Percentiles rank a stretch among this genome's conserved stretches.
phyloP scores from a whole-genome alignment of 2,329 filamentous ascomycete species.

The Clarireedia homoeocarpa region DNA sequence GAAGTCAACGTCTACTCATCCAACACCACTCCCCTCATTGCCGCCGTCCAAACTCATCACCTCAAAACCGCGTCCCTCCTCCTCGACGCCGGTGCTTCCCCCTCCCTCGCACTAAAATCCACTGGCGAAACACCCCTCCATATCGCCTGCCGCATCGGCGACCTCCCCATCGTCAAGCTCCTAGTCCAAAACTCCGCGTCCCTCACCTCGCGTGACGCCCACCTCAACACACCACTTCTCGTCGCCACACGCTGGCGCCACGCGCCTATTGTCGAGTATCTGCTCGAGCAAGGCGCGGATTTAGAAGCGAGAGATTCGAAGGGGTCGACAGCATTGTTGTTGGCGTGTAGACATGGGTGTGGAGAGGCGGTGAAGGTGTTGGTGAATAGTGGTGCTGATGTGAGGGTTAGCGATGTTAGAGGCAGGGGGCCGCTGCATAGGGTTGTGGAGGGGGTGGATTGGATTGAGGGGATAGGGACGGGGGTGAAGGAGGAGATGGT shows the following conservation, averaged over 20 bases:
- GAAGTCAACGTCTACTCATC: conserved; percentile 13
- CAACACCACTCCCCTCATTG: conserved; percentile 14
- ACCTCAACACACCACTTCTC: conserved; percentile 15
- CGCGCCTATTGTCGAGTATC: conserved; percentile 5
- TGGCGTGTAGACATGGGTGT: conserved; percentile 15
- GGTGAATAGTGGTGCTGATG: conserved; percentile 11
- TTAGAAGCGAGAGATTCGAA: conserved; percentile 14
- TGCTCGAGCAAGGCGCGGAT: conserved; percentile 12
- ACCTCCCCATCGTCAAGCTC: conserved; percentile 12
- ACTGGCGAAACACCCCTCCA: conserved; percentile 10
- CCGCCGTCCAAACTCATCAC: conserved; percentile 16
- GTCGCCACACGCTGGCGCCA: conserved; percentile 13
- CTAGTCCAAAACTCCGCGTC: conserved; percentile 12
- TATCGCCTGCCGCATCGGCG: conserved; percentile 11
- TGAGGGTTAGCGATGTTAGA: conserved; percentile 13
- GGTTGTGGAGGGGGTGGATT: conserved; percentile 14
- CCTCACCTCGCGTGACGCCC: conserved; percentile 10
- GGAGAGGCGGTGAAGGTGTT: conserved; percentile 11
- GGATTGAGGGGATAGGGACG: conserved; percentile 8
- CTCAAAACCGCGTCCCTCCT: conserved; percentile 14
- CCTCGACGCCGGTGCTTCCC: conserved; percentile 15
- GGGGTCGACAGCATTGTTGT: conserved; percentile 12
- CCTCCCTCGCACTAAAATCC: conserved; percentile 10
- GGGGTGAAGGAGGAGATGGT: conserved; percentile 14
- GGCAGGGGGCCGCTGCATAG: conserved; percentile 15